Base-by-base conservation (phyloP, 257 asterid genomes). In the Euphrasia confusa region DNA sequence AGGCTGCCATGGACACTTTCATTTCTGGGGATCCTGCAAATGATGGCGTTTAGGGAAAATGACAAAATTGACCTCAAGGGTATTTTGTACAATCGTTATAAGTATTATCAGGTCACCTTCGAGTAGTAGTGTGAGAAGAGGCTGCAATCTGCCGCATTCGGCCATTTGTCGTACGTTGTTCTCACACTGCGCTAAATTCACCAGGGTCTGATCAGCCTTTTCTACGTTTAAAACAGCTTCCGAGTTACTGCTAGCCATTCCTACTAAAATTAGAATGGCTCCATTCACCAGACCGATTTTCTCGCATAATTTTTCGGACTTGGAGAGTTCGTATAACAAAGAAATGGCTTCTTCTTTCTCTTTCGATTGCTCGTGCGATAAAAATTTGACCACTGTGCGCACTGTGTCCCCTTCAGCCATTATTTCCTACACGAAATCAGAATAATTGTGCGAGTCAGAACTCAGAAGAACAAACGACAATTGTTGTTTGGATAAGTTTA, bases 91-190 rank as follows among this genome's bases (percentile, higher is more conserved):
- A 28, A 28, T 2, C 5, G n/a, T 35, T 35, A 35, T 35, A 35
- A 35, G 6, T 35, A 35, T 35, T 7, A 7, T 7, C 8, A 71
- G 52, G 61, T 60, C 75, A 93, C 99, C 99, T 93, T 87, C 83
- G 47, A 89, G 99, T 12, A 93, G 79, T 57, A 87, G 75, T 21
- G 78, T 80, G 67, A 93, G 78, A 7, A 93, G 91, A 4, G 99
- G 97, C 77, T 70, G 93, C 66, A 93, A 70, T 74, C 96, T 77
- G 68, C 97, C 97, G 54, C 66, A 80, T 69, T 80, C 90, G 32
- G 99, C 99, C 96, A 93, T 89, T 69, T 93, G 96, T 65, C 95
- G 77, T n/a, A 93, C 96, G 48, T 93, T 93, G 77, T 74, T 83
- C 89, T 89, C 96, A 63, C 89, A 83, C 65, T 71, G 78, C 17